phyloP scores from a whole-genome alignment of 345 rosid species.

The Triadica sebifera region DNA sequence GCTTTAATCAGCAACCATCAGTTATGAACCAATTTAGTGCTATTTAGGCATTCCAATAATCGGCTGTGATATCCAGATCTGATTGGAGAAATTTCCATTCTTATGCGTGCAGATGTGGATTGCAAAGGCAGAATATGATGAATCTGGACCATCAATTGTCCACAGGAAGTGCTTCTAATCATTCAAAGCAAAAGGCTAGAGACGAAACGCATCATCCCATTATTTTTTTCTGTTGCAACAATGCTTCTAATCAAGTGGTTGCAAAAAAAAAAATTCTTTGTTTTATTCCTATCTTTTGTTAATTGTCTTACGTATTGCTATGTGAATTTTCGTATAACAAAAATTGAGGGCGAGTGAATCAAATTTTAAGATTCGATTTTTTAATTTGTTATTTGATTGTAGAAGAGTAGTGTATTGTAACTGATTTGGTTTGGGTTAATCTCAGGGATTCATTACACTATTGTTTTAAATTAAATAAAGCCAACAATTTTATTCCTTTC shows the following conservation, averaged over 20 bases:
- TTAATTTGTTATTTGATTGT: constrained; percentile 21
- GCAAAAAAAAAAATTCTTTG: constrained; percentile 1
- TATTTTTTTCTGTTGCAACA: constrained; percentile 6
- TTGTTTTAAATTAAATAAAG: constrained; percentile 20
- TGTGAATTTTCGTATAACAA: constrained; percentile 20
- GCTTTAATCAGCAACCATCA: background rate
- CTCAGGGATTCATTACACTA: constrained; percentile 28
- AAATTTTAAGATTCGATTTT: constrained; percentile 8
- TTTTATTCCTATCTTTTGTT: constrained; percentile 3
- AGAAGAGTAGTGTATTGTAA: constrained; percentile 29
- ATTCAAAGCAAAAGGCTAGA: constrained; percentile 13
- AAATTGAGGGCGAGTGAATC: constrained; percentile 14
- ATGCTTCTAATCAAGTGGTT: constrained; percentile 30
- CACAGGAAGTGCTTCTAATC: constrained; percentile 70
- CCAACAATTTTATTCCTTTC: constrained; percentile 1
- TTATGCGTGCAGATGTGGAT: constrained; percentile 63
- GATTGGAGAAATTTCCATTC: constrained; percentile 4
- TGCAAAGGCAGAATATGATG: constrained; percentile 65
- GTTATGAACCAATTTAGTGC: background rate
- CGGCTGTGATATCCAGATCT: constrained; percentile 1
- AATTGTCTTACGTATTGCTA: constrained; percentile 10
- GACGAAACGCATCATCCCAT: constrained; percentile 25
- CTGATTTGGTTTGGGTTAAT: constrained; percentile 40
- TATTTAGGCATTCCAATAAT: background rate
- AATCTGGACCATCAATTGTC: constrained; percentile 64